These are phyloP conservation scores for Brasilioporus rufonigricans DNA, from an alignment of 768 basidiomycete species.

Conservation along the genomic window DNA sequence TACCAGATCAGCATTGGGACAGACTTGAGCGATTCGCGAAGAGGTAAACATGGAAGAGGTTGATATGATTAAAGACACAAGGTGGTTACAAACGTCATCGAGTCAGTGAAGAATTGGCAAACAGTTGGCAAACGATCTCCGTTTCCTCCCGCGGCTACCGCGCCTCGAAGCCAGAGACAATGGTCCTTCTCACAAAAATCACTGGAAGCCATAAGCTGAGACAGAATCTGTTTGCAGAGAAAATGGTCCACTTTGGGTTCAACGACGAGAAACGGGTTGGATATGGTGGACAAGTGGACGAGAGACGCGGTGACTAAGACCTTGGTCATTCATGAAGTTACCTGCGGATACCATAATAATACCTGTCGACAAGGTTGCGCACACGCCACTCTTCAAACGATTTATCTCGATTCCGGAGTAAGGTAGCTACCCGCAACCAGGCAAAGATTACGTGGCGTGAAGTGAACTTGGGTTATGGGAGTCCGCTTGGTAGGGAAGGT, in stretches of 20 bases:
- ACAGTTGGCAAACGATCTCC: not conserved
- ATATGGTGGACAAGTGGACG: not conserved
- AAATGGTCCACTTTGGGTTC: conserved; percentile 1
- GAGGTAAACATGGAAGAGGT: not conserved
- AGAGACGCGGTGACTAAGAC: too few relatives aligned
- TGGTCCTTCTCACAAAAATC: not conserved
- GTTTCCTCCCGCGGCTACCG: too few relatives aligned
- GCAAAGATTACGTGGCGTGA: conserved; percentile 93
- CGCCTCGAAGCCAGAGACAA: not conserved
- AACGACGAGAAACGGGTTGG: not conserved
- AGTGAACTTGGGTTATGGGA: conserved; percentile 88
- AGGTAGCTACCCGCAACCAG: conserved; percentile 79
- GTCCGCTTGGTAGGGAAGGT: conserved; percentile 97
- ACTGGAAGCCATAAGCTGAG: not conserved
- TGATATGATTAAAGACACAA: not conserved
- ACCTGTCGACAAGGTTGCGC: not conserved
- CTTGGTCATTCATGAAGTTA: not conserved
- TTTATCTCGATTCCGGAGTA: conserved; percentile 53
- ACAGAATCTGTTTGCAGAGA: not conserved
- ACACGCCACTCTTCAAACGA: not conserved
- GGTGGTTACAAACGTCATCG: not conserved
- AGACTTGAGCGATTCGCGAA: not conserved
- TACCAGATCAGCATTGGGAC: not conserved
- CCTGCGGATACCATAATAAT: not conserved
- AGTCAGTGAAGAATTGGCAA: not conserved